Base-by-base conservation (phyloP, 1,139 yeast genomes). In the Yamadazyma conglobata region DNA sequence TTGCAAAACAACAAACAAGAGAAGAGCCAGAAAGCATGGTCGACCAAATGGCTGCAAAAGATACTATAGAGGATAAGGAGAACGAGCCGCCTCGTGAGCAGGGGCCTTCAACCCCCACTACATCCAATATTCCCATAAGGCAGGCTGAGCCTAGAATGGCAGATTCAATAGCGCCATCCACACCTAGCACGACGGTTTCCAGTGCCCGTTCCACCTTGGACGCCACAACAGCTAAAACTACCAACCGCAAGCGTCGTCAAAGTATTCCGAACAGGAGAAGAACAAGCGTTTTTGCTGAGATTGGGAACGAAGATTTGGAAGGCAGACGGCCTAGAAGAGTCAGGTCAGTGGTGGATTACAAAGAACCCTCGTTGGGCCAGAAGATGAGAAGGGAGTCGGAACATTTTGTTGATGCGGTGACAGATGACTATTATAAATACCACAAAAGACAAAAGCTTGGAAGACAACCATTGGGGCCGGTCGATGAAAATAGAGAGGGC, bases 381-480 rank as follows among this genome's bases (percentile, higher is more conserved):
- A 85, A 84, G 47, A 70, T 82, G 79, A 70, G 95, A 47, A 64
- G 95, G 42, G 78, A 79, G 23, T 68, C 81, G 0, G 81, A 64
- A 21, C 66, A 68, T 40, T 58, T 79, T 27, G 73, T 73, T 7
- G 83, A 78, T 50, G 88, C 88, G 2, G 62, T 60, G 3, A 40
- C 42, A 1, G 47, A 40, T 12, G 40, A 38, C 9, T 36, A 31
- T 22, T 43, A 32, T 33, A 79, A 35, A 12, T 19, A 14, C 6
- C 20, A 26, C 14, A 31, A 35, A 19, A 24, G 27, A 21, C 29
- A 29, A 19, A 24, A 27, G 15, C 12, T 27, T 12, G 18, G 19
- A 10, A 28, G 32, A 25, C 25, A 33, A 20, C 33, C 37, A 9
- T 31, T 22, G 3, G 20, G 19, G n/a, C 8, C 10, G 7, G 19